phyloP scores from a whole-genome alignment of 2,329 filamentous ascomycete genomes.

The Dendryphion nanum region DNA sequence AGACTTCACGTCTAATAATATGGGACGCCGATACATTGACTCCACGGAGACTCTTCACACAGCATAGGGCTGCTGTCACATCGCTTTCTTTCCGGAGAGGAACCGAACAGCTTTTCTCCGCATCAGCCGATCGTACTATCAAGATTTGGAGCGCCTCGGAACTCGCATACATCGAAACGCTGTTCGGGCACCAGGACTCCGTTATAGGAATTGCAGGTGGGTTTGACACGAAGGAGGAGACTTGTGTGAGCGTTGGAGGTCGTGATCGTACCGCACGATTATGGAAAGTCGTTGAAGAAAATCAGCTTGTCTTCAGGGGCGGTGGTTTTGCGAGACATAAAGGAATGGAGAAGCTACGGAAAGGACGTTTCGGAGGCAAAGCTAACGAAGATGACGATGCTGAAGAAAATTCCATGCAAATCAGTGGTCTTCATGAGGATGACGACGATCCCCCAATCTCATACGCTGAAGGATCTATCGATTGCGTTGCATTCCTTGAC shows the following conservation, averaged over 20 bases:
- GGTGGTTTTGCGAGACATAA: slow-evolving; percentile 56
- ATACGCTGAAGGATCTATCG: slow-evolving; percentile 78
- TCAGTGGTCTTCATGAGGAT: slow-evolving; percentile 37
- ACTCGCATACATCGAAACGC: slow-evolving; percentile 88
- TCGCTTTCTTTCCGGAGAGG: slow-evolving; percentile 81
- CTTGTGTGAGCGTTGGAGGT: slow-evolving; percentile 86
- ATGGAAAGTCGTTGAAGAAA: slow-evolving; percentile 96
- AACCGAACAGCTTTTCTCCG: slow-evolving; percentile 88
- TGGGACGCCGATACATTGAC: slow-evolving; percentile 80
- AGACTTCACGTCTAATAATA: slow-evolving; percentile 80
- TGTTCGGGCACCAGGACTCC: slow-evolving; percentile 93
- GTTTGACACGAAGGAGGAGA: slow-evolving; percentile 68
- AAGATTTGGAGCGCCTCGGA: slow-evolving; percentile 95
- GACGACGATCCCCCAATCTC: slow-evolving; percentile 40
- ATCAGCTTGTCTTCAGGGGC: slow-evolving; percentile 90
- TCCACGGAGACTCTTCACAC: slow-evolving; percentile 80
- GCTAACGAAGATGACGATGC: slow-evolving; percentile 41
- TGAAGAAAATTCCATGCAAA: slow-evolving; percentile 46
- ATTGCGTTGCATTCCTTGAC: slow-evolving; percentile 86
- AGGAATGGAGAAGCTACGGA: slow-evolving; percentile 37
- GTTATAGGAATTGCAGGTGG: slow-evolving; percentile 72
- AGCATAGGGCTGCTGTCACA: slow-evolving; percentile 86
- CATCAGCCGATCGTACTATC: slow-evolving; percentile 86
- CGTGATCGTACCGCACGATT: slow-evolving; percentile 86
- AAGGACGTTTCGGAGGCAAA: slow-evolving; percentile 34